Evolutionary conservation across 2,329 filamentous ascomycete species (phyloP), one percentile per base, ranked within the genome.

Genomic region (Aureobasidium pullulans): DNA sequence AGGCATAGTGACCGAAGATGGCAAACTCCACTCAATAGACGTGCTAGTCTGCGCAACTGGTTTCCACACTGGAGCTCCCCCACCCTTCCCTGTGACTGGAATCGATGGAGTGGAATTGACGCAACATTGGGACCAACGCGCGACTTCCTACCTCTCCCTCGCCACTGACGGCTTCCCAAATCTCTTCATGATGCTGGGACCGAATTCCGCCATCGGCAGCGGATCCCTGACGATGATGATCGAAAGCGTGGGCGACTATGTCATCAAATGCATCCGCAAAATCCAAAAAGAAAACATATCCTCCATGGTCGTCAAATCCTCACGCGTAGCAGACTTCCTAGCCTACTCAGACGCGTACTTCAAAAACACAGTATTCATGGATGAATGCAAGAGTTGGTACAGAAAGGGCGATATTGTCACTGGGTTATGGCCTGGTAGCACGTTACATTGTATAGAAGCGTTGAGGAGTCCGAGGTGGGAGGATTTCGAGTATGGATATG

Each of bases 281-380:
- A 37, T 61, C 3, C 61, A 62, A 42, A 57, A 68, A 32, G 75
- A 78, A 61, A 74, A 74, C 57, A 73, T 77, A 65, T 72, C 72
- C 3, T 61, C 63, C 47, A 75, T 76, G 73, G 63, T 73, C 8
- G 75, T 80, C 10, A 79, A 79, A 64, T 65, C 69, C 0, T 73
- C 74, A 16, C 77, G 76, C 1, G 76, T 82, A 7, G 67, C 69
- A 10, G 81, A 83, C 62, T 83, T 84, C 67, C 73, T 78, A 32
- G 9, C 11, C 2, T 73, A 75, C 68, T 74, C 75, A 44, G 74
- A 78, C 59, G 62, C 64, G 4, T 79, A 76, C 66, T 77, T 80
- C 73, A 64, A 70, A 52, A 67, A 64, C 29, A 76, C 77, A 0
- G 77, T 79, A 0, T 81, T 76, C 73, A 66, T 73, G 16, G 76